These are phyloP conservation scores for Kluyveromyces starmeri DNA, from an alignment of 805 yeast species.

Conservation along the genomic window DNA sequence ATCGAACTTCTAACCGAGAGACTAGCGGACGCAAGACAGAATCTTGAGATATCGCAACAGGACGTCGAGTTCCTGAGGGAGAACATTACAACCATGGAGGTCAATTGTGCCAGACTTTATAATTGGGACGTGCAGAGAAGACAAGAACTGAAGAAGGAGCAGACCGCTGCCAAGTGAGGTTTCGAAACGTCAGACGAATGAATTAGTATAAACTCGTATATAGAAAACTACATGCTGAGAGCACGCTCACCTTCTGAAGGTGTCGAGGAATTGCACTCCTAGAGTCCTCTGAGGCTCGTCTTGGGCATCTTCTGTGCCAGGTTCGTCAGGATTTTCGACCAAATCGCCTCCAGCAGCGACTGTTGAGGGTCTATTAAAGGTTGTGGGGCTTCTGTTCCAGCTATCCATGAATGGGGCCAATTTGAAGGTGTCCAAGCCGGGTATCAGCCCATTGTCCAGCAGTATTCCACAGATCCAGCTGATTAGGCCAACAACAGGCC, in stretches of 20 bases:
- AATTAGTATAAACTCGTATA: not conserved
- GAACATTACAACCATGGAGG: conserved; percentile 95
- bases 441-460: conserved; percentile 35
- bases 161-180: too few species aligned
- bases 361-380: conserved; percentile 1
- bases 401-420: conserved; percentile 7
- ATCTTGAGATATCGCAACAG: conserved; percentile 56
- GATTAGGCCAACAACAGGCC: conserved; percentile 31
- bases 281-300: conserved; percentile 57
- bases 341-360: conserved; percentile 2
- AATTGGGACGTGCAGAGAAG: conserved; percentile 84
- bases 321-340: conserved; percentile 19
- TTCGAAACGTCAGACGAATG: too few species aligned
- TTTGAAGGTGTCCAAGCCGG: conserved; percentile 29
- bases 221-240: not conserved
- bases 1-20: conserved; percentile 55
- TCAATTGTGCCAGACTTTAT: conserved; percentile 86
- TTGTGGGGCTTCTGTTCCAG: conserved; percentile 5
- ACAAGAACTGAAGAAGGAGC: conserved; percentile 34
- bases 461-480: conserved; percentile 40
- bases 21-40: conserved; percentile 52
- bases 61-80: conserved; percentile 86
- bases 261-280: conserved; percentile 51
- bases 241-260: conserved; percentile 39
- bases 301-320: conserved; percentile 32